Evolutionary conservation across 2,329 filamentous ascomycete species (phyloP), one percentile per base, ranked within the genome.

Genomic region (Tolypocladium ophioglossoides): DNA sequence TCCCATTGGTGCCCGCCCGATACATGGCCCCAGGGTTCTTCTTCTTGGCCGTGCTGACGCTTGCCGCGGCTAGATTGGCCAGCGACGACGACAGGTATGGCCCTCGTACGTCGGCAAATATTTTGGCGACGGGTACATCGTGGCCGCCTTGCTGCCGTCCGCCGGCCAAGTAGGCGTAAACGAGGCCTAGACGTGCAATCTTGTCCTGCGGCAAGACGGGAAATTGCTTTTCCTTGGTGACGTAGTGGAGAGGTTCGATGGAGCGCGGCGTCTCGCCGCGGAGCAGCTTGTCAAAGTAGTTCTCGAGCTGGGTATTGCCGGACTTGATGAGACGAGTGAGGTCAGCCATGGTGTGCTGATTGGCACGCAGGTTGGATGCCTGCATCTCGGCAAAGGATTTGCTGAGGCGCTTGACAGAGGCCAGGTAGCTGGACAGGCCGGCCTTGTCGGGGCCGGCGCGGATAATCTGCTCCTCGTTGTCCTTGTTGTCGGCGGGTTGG

Each of bases 401-500:
- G 63, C 87, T 91, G 35, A 96, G 82, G 44, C 94, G 86, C 72
- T 95, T 94, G 61, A 97, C 83, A 7, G 92, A 96, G 48, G 84
- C 85, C 51, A 99, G 82, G 70, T 96, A 99, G 62, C 89, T 88
- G 39, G 84, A 79, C 54, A 99, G 74, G 41, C 91, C 91, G 35
- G 85, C 84, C 70, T 86, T 87, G 62, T 90, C 85, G 1, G 91
- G 91, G n/a, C 90, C 91, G 60, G 85, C 83, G 53, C 90, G 85
- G 64, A 99, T 91, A 58, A 96, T 91, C 53, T 86, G 84, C 70
- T 99, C 94, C 70, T 99, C 94, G 58, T 88, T 84, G 61, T 87
- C 90, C 66, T 94, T 92, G 67, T 91, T 90, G 68, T 97, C 91
- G 57, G 91, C 84, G n/a, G 94, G 92, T 64, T 95, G 87, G 61